Evolutionary conservation across 2,329 filamentous ascomycete species (phyloP).

Genomic region (Dichotomopilus funicola): DNA sequence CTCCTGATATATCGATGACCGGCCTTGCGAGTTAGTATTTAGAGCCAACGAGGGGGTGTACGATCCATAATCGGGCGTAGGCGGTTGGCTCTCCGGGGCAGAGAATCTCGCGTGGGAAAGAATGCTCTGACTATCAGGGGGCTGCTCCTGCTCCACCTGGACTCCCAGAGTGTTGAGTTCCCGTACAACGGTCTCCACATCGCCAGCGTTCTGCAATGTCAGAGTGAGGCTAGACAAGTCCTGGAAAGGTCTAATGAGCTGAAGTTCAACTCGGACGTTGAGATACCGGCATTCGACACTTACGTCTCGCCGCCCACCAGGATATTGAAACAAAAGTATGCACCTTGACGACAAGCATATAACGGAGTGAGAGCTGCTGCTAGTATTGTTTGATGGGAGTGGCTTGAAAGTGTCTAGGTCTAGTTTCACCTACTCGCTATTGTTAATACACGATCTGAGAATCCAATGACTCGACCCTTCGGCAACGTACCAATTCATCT

Average conservation of each 20-base stretch:
- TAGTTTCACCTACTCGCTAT: conserved; percentile 13
- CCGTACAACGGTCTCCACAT: conserved; percentile 11
- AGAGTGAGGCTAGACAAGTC: conserved; percentile 4
- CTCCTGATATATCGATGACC: background rate
- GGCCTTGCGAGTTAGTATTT: background rate
- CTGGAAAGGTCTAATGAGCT: conserved; percentile 5
- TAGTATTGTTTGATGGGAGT: background rate
- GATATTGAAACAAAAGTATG: conserved; percentile 17
- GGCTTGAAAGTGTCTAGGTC: conserved; percentile 15
- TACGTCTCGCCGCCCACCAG: conserved; percentile 6
- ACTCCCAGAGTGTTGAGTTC: conserved; percentile 14
- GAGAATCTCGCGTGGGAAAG: background rate
- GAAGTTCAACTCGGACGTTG: background rate
- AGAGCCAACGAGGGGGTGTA: background rate
- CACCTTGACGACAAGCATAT: conserved; percentile 1
- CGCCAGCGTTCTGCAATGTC: conserved; percentile 11
- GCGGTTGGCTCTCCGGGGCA: too few species aligned
- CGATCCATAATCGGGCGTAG: too few species aligned
- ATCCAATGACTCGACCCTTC: background rate
- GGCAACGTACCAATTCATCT: conserved; percentile 18
- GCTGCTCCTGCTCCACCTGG: conserved; percentile 1
- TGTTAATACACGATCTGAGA: background rate
- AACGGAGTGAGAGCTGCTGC: conserved; percentile 4
- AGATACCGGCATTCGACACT: background rate
- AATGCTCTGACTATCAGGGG: background rate